Percentiles rank a stretch among this genome's conserved stretches.
phyloP scores from a whole-genome alignment of 306 rosid species.

The Trichosanthes truncata region DNA sequence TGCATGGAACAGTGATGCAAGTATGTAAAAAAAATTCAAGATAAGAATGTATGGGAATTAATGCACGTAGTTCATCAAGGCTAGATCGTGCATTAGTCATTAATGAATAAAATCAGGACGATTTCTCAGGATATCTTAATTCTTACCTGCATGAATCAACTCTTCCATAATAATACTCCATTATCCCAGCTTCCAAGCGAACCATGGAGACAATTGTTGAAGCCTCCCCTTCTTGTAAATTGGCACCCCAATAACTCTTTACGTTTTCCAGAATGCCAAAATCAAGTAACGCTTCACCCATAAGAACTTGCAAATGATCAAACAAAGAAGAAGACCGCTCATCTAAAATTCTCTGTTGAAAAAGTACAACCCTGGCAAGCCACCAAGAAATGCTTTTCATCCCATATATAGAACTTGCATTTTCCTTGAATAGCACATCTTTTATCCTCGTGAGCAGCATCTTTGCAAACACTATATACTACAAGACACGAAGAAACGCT shows the following conservation, averaged over 20 bases:
- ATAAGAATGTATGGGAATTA: not conserved
- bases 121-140: not conserved
- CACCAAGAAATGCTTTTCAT: conserved; percentile 74
- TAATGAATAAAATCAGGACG: conserved; percentile 4
- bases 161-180: conserved; percentile 71
- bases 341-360: conserved; percentile 73
- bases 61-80: not conserved
- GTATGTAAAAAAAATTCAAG: not conserved
- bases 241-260: conserved; percentile 46
- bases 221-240: conserved; percentile 40
- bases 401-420: conserved; percentile 21
- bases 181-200: conserved; percentile 75
- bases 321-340: conserved; percentile 70
- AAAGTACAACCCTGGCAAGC: conserved; percentile 63
- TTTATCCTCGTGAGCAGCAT: conserved; percentile 53
- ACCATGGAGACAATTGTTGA: conserved; percentile 45
- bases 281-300: conserved; percentile 35
- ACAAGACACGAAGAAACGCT: conserved; percentile 17
- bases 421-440: conserved; percentile 44
- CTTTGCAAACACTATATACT: conserved; percentile 89
- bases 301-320: conserved; percentile 60
- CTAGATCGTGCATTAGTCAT: not conserved
- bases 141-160: conserved; percentile 82
- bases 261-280: conserved; percentile 50
- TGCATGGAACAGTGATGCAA: not conserved